Percentiles rank a stretch among this genome's conserved stretches.
These are phyloP conservation scores for Lindgomyces ingoldianus DNA, from an alignment of 495 filamentous ascomycete genomes.

Conservation along the genomic window DNA sequence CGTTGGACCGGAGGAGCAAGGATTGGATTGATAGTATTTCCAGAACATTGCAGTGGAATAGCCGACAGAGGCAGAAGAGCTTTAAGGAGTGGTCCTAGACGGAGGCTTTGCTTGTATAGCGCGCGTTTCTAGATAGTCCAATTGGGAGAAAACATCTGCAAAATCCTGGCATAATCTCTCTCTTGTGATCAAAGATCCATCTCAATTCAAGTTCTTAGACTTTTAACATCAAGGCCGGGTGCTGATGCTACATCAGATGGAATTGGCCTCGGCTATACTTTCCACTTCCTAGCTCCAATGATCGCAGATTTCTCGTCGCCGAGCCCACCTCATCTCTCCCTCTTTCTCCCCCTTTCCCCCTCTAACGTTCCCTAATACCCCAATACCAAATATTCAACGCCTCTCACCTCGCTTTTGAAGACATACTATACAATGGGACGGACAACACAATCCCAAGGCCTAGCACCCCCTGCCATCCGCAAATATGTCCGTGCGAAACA, in stretches of 20 bases:
- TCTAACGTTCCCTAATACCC: neutral
- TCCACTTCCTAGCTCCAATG: neutral
- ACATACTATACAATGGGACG: conserved; percentile 31
- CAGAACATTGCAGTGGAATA: conserved; percentile 92
- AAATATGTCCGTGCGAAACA: conserved; percentile 51
- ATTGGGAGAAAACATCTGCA: no score
- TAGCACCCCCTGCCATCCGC: conserved; percentile 25
- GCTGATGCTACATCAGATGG: no score
- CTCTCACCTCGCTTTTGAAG: no score
- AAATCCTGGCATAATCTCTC: neutral
- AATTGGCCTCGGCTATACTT: neutral
- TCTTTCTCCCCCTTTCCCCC: neutral
- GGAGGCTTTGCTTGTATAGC: no score
- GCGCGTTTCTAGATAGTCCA: no score
- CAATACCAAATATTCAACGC: no score
- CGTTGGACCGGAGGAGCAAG: conserved; percentile 70
- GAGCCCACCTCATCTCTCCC: neutral
- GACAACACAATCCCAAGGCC: conserved; percentile 29
- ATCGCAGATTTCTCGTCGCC: neutral
- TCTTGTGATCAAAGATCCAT: no score
- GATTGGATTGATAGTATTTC: conserved; percentile 94
- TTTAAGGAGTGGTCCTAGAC: conserved; percentile 40
- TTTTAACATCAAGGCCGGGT: no score
- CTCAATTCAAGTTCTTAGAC: no score
- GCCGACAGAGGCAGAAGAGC: conserved; percentile 70